These are phyloP conservation scores for Sporisorium graminicola DNA, from an alignment of 1,284 basidiomycete species.

Conservation along the genomic window DNA sequence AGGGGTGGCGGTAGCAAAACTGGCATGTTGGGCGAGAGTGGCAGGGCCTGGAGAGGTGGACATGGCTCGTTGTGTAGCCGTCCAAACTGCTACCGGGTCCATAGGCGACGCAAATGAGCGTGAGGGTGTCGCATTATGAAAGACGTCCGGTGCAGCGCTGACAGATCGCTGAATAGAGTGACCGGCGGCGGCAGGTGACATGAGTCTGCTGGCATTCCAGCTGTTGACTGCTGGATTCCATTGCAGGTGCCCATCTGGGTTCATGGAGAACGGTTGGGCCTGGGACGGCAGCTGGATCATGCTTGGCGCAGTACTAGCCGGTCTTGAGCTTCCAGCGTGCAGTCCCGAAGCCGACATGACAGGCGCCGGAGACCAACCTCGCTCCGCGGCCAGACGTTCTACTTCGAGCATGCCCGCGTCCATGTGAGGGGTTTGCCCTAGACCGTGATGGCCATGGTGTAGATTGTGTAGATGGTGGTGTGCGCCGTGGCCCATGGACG, in stretches of 20 bases:
- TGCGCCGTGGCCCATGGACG: slow-evolving; percentile 34
- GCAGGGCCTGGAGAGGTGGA: slow-evolving; percentile 41
- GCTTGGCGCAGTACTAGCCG: slow-evolving; percentile 50
- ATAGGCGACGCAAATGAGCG: slow-evolving; percentile 3
- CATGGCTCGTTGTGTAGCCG: slow-evolving; percentile 38
- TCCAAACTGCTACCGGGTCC: slow-evolving; percentile 26
- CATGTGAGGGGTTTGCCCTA: slow-evolving; percentile 18
- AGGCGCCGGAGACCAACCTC: slow-evolving; percentile 64
- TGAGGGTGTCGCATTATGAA: slow-evolving; percentile 22
- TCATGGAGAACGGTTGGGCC: slow-evolving; percentile 35
- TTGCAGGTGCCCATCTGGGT: slow-evolving; percentile 30
- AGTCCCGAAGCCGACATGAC: slow-evolving; percentile 11
- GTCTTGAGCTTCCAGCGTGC: slow-evolving; percentile 21
- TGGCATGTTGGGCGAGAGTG: slow-evolving; percentile 9
- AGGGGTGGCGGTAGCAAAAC: slow-evolving; percentile 14
- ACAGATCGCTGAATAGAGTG: slow-evolving; percentile 34
- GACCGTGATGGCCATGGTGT: slow-evolving; percentile 23
- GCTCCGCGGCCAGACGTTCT: slow-evolving; percentile 48
- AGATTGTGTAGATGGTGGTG: slow-evolving; percentile 17
- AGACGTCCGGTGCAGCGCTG: slow-evolving; percentile 54
- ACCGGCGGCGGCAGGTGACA: slow-evolving; percentile 25
- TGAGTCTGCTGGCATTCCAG: slow-evolving; percentile 47
- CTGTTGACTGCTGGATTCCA: slow-evolving; percentile 39
- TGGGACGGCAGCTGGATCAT: slow-evolving; percentile 47
- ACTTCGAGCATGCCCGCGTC: slow-evolving; percentile 43